These are phyloP conservation scores for Arxiozyma heterogenica DNA, from an alignment of 1,139 yeast species.

Conservation along the genomic window DNA sequence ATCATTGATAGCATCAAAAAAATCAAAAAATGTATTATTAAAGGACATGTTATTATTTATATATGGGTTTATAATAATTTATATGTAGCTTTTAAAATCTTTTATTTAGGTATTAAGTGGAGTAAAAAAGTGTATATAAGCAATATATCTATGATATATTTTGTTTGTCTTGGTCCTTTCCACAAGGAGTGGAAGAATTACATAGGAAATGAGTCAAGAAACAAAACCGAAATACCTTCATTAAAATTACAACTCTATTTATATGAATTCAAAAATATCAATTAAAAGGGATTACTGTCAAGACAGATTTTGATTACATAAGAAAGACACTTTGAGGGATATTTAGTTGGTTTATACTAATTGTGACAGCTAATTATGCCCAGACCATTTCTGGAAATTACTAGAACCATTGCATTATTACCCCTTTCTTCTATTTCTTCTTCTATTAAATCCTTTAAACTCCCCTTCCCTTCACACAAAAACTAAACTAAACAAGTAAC, in stretches of 20 bases:
- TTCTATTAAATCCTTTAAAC: too few species aligned
- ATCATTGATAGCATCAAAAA: constrained; percentile 35
- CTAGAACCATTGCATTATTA: not conserved
- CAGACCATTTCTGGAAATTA: not conserved
- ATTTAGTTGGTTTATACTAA: not conserved
- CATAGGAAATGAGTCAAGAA: not conserved
- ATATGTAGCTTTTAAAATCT: too few species aligned
- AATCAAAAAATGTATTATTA: constrained; percentile 36
- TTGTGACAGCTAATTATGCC: not conserved
- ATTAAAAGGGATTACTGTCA: too few species aligned
- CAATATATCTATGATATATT: too few species aligned
- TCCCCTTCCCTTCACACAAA: not conserved
- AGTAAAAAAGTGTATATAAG: too few species aligned
- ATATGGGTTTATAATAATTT: too few species aligned
- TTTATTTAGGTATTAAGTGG: too few species aligned
- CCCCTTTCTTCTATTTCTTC: not conserved
- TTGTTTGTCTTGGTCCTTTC: not conserved
- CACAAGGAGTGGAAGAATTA: too few species aligned
- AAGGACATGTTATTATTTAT: constrained; percentile 26
- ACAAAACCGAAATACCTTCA: not conserved
- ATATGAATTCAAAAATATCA: not conserved
- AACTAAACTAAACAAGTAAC: not conserved
- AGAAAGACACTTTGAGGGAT: not conserved
- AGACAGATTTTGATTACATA: not conserved
- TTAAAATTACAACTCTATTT: not conserved